Conservation (phyloP, 768 basidiomycete genomes). For the Tephrocybe sp. region DNA sequence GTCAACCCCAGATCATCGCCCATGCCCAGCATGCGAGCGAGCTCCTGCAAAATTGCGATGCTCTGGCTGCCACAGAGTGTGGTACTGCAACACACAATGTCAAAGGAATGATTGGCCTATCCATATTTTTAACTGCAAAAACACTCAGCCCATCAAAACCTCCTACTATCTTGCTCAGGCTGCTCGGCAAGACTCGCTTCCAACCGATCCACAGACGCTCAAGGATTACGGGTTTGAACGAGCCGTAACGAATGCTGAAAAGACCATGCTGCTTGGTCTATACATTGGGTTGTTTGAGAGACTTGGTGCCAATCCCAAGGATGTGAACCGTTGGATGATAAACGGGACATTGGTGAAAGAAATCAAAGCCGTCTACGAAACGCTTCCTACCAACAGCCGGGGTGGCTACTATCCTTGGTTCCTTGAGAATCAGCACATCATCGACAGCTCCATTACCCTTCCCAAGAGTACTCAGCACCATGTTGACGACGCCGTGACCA, state of each 20-base stretch:
- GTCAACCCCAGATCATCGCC: not conserved
- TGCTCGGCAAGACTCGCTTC: constrained; percentile 21
- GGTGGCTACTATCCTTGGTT: constrained; percentile 36
- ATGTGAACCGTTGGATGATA: constrained; percentile 30
- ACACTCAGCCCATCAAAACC: constrained; percentile 23
- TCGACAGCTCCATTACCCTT: constrained; percentile 16
- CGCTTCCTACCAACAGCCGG: constrained; percentile 19
- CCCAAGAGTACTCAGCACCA: not conserved
- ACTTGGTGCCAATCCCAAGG: constrained; percentile 21
- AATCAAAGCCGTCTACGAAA: constrained; percentile 27
- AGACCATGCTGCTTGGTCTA: constrained; percentile 26
- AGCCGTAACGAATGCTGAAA: constrained; percentile 15
- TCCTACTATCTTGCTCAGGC: constrained; percentile 31
- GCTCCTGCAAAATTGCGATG: constrained; percentile 14
- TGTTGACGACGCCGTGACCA: constrained; percentile 3
- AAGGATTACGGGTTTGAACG: constrained; percentile 34
- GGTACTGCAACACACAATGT: constrained; percentile 32
- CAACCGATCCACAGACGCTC: constrained; percentile 29
- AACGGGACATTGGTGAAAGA: constrained; percentile 30
- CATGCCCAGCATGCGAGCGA: constrained; percentile 4
- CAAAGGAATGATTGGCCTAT: constrained; percentile 27
- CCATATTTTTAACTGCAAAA: constrained; percentile 33
- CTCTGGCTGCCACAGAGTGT: constrained; percentile 22
- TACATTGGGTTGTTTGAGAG: constrained; percentile 27
- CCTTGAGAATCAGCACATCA: constrained; percentile 28